Percentiles rank a stretch among this genome's conserved stretches.
Evolutionary conservation across 176 grass and related monocot genomes (phyloP).

Genomic region (Thalia dealbata): DNA sequence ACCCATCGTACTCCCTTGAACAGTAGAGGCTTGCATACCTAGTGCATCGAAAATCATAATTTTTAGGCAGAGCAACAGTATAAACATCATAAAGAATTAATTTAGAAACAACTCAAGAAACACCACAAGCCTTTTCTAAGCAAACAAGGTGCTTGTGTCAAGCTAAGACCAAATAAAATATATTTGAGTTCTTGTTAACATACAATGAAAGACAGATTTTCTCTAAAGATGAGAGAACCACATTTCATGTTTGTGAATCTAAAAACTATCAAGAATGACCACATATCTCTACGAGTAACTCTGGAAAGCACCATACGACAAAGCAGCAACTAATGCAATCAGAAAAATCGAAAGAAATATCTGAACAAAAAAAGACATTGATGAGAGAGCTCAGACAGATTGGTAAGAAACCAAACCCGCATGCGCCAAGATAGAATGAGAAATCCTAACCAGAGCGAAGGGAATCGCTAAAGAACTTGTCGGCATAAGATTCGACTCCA

Average conservation of each 20-base stretch:
- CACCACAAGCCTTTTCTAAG: neutral
- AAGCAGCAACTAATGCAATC: neutral
- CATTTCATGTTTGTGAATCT: too few relatives aligned
- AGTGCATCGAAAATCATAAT: conserved; percentile 11
- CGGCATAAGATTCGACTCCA: conserved; percentile 58
- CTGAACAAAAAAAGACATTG: neutral
- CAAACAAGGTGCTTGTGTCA: too few relatives aligned
- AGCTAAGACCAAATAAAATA: neutral
- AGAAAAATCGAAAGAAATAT: neutral
- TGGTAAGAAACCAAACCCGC: neutral
- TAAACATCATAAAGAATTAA: neutral
- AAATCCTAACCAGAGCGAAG: conserved; percentile 33
- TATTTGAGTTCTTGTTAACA: too few relatives aligned
- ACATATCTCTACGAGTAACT: too few relatives aligned
- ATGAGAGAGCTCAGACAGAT: neutral
- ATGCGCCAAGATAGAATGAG: neutral
- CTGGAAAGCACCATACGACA: neutral
- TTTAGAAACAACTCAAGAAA: neutral
- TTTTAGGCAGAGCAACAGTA: neutral
- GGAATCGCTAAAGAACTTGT: conserved; percentile 33
- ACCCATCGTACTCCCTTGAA: conserved; percentile 75
- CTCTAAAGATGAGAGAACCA: too few relatives aligned
- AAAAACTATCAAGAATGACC: too few relatives aligned
- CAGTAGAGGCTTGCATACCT: conserved; percentile 60
- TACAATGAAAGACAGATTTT: too few relatives aligned